These are phyloP conservation scores for Heliosperma pusillum DNA, from an alignment of 148 eudicot species.

Conservation along the genomic window DNA sequence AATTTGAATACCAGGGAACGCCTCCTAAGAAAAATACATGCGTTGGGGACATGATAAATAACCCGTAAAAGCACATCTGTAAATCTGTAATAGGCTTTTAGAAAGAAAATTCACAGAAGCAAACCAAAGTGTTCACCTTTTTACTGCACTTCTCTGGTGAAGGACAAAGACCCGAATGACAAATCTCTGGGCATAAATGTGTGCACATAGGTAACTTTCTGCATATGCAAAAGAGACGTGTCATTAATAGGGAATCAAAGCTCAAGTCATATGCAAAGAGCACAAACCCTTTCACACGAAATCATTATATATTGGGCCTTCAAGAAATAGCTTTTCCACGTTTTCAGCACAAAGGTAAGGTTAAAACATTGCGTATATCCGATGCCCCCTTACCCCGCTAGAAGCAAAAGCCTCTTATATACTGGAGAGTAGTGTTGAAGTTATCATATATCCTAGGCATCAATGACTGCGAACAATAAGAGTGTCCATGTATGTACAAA, in stretches of 20 bases:
- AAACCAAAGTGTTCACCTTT: conserved; percentile 50
- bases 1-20: neutral
- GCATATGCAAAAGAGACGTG: conserved; percentile 29
- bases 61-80: neutral
- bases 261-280: conserved; percentile 1
- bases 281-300: neutral
- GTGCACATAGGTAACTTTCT: conserved; percentile 80
- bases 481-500: too few relatives aligned
- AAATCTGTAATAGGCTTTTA: neutral
- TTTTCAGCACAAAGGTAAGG: too few relatives aligned
- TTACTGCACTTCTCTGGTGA: conserved; percentile 86
- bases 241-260: neutral
- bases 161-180: conserved; percentile 89
- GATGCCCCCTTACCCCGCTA: too few relatives aligned
- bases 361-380: too few relatives aligned
- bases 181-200: conserved; percentile 88
- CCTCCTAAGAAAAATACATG: neutral
- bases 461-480: too few relatives aligned
- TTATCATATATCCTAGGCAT: too few relatives aligned
- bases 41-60: too few relatives aligned
- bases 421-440: too few relatives aligned
- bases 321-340: too few relatives aligned
- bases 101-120: neutral
- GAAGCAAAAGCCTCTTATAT: too few relatives aligned
- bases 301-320: neutral